Evolutionary conservation across 805 yeast genomes (phyloP), one percentile per base, ranked within the genome.

Genomic region (Cyberlindnera japonica): DNA sequence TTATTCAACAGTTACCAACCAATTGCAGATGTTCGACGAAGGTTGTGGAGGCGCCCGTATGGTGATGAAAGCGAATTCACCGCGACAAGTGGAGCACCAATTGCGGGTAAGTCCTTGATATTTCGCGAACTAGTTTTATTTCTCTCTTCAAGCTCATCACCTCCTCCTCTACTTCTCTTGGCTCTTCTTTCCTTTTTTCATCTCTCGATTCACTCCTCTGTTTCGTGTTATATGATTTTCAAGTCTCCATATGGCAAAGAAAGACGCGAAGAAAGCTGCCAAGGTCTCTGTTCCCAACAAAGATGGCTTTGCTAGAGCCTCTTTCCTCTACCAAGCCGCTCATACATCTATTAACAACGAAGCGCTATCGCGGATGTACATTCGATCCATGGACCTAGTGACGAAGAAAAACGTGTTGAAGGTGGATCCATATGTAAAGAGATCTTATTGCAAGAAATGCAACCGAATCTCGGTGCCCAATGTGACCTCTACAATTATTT

Each of bases 401-500:
- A 73, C 86, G 8, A 81, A 82, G 55, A 83, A 81, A 53, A 74
- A 79, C 2, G 90, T 84, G 14, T 56, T 81, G 16, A 74, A 81
- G 45, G 56, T 83, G 21, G 72, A 83, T 28, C 89, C 90, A 1
- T 61, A 63, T 25, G 48, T 87, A 10, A 88, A 88, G 59, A 67
- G 95, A 49, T 68, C 73, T 0, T 55, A 81, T 13, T 88, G 96
- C 61, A 86, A 85, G 51, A 63, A 62, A 26, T 88, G 96, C 59
- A 62, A 72, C 33, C 58, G 77, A 8, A 44, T 73, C 9, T 62
- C 74, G 45, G 52, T 76, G 1, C 77, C 82, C 1, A 82, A 80
- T 0, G 37, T 65, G 14, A 68, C 71, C 15, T 53, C 72, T 36
- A 34, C 56, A 1, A 49, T 68, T 3, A 57, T 64, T 16, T 40